Evolutionary conservation across 345 rosid genomes (phyloP).

Genomic region (Pistacia atlantica): DNA sequence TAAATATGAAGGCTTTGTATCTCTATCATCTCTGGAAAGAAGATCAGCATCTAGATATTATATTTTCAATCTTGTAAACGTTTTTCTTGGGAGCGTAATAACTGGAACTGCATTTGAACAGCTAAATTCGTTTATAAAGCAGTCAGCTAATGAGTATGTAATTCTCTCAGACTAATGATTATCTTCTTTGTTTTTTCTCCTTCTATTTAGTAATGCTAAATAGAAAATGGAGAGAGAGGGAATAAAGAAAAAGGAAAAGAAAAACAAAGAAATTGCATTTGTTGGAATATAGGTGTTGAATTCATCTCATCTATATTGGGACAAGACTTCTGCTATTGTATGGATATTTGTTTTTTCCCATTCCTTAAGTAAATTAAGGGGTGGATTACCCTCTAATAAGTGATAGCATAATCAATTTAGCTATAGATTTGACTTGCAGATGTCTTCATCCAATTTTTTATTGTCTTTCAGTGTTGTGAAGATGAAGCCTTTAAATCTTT

Average conservation of each 20-base stretch:
- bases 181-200: background rate
- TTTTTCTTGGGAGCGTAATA: slow-evolving; percentile 71
- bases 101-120: slow-evolving; percentile 85
- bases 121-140: slow-evolving; percentile 60
- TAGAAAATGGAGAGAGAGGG: too few species aligned
- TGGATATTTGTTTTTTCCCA: too few species aligned
- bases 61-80: slow-evolving; percentile 75
- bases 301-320: too few species aligned
- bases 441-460: background rate
- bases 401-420: too few species aligned
- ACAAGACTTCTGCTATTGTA: too few species aligned
- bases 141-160: slow-evolving; percentile 74
- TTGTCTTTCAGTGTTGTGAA: background rate
- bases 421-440: too few species aligned
- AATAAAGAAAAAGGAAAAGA: too few species aligned
- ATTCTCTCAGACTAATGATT: background rate
- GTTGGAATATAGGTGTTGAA: too few species aligned
- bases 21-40: slow-evolving; percentile 78
- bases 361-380: background rate
- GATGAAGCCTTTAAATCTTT: slow-evolving; percentile 3
- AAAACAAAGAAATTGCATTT: too few species aligned
- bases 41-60: slow-evolving; percentile 88
- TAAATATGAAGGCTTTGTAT: slow-evolving; percentile 86
- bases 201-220: background rate
- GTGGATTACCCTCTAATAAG: background rate